Conservation (phyloP, 176 grass and related monocot genomes). For the Phoenix roebelenii region DNA sequence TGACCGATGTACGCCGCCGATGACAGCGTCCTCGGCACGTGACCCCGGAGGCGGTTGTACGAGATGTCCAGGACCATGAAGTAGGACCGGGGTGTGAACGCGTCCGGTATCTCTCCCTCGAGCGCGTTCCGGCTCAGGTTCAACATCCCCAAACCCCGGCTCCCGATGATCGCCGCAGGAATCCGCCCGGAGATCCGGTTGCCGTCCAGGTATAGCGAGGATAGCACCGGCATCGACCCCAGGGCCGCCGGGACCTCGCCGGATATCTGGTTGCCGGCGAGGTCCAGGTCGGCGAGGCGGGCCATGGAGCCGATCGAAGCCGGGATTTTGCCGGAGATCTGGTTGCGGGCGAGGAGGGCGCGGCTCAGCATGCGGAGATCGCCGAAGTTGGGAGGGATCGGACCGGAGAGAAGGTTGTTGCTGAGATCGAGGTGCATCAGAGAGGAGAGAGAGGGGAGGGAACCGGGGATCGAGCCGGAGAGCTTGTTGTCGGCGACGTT, state of each 20-base stretch:
- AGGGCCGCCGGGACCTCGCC: conserved; percentile 39
- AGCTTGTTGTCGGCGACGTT: conserved; percentile 86
- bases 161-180: conserved; percentile 38
- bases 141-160: conserved; percentile 60
- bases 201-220: conserved; percentile 52
- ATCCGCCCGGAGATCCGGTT: conserved; percentile 55
- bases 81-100: conserved; percentile 54
- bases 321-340: conserved; percentile 60
- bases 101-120: conserved; percentile 59
- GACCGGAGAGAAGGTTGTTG: conserved; percentile 56
- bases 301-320: conserved; percentile 32
- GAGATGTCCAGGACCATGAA: conserved; percentile 83
- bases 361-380: conserved; percentile 71
- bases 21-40: conserved; percentile 51
- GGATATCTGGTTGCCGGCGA: conserved; percentile 60
- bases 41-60: conserved; percentile 53
- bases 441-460: conserved; percentile 36
- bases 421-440: conserved; percentile 89
- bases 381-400: conserved; percentile 41
- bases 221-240: conserved; percentile 40
- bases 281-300: conserved; percentile 83
- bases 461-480: conserved; percentile 34
- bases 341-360: conserved; percentile 60
- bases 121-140: conserved; percentile 88
- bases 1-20: conserved; percentile 69